A percentile compares a stretch with the other conserved stretches of the same genome.
Evolutionary conservation across 1,139 yeast species (phyloP).

Genomic region (Nematodospora anomalae): DNA sequence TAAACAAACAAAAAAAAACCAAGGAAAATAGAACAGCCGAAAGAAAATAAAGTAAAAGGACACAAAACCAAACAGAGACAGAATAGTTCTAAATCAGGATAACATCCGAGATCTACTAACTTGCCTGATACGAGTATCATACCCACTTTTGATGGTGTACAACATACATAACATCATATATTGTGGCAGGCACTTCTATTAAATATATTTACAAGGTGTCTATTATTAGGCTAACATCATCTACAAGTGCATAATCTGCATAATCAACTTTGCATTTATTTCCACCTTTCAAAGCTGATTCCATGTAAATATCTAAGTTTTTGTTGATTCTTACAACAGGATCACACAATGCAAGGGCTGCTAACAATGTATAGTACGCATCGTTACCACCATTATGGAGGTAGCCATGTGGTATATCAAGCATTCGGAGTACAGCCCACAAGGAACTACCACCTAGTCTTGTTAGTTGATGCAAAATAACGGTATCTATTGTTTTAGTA

Average conservation of each 20-base stretch:
- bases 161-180: too few relatives aligned
- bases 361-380: conserved; percentile 66
- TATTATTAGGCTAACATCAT: conserved; percentile 2
- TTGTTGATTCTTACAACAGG: conserved; percentile 30
- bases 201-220: not conserved
- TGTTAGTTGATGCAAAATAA: conserved; percentile 43
- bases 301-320: conserved; percentile 19
- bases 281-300: not conserved
- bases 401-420: conserved; percentile 62
- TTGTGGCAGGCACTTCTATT: too few relatives aligned
- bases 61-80: too few relatives aligned
- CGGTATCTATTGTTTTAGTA: conserved; percentile 51
- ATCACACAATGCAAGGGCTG: conserved; percentile 57
- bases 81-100: too few relatives aligned
- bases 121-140: too few relatives aligned
- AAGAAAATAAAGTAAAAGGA: too few relatives aligned
- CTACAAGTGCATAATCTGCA: conserved; percentile 4
- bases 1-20: too few relatives aligned
- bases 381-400: conserved; percentile 86
- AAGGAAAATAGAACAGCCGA: too few relatives aligned
- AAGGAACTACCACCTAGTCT: conserved; percentile 50
- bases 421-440: conserved; percentile 49
- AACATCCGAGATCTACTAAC: too few relatives aligned
- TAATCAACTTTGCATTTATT: not conserved
- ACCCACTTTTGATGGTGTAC: too few relatives aligned